phyloP scores from a whole-genome alignment of 2,329 filamentous ascomycete species.

The Chaetomiaceae sp. region DNA sequence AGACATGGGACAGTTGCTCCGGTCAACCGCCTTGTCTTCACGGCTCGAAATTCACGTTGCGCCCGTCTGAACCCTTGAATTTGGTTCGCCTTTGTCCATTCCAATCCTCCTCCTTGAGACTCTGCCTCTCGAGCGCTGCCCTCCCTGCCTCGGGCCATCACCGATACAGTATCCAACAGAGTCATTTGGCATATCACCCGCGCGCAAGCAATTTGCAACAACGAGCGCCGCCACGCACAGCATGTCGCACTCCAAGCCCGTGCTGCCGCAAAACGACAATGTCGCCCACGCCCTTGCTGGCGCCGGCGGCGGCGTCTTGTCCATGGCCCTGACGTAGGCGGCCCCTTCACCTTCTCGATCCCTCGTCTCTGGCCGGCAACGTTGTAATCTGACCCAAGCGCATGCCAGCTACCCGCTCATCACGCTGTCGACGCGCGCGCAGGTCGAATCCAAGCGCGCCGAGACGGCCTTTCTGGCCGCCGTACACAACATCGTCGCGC shows the following conservation, averaged over 20 bases:
- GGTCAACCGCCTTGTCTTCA: no score
- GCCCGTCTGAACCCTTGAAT: no score
- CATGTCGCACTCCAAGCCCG: slow-evolving; percentile 46
- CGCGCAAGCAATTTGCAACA: not conserved
- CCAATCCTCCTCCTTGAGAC: no score
- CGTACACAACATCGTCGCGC: slow-evolving; percentile 77
- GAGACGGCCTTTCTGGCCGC: slow-evolving; percentile 79
- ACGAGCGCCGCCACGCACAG: slow-evolving; percentile 1
- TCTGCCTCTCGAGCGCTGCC: no score
- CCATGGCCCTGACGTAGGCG: slow-evolving; percentile 88
- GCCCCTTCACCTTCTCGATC: not conserved
- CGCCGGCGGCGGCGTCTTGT: slow-evolving; percentile 86
- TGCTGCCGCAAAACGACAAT: slow-evolving; percentile 85
- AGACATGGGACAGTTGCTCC: not conserved
- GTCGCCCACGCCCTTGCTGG: slow-evolving; percentile 92
- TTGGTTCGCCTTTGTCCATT: no score
- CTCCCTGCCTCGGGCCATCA: no score
- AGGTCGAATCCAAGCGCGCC: slow-evolving; percentile 93
- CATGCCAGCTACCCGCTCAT: slow-evolving; percentile 78
- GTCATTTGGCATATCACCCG: no score
- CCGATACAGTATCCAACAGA: no score
- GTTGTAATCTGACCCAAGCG: slow-evolving; percentile 9
- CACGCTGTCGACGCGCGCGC: slow-evolving; percentile 92
- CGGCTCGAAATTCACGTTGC: no score
- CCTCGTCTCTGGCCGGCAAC: not conserved